phyloP scores from a whole-genome alignment of 2,329 filamentous ascomycete species.

The Nothomitra cinnamomea region DNA sequence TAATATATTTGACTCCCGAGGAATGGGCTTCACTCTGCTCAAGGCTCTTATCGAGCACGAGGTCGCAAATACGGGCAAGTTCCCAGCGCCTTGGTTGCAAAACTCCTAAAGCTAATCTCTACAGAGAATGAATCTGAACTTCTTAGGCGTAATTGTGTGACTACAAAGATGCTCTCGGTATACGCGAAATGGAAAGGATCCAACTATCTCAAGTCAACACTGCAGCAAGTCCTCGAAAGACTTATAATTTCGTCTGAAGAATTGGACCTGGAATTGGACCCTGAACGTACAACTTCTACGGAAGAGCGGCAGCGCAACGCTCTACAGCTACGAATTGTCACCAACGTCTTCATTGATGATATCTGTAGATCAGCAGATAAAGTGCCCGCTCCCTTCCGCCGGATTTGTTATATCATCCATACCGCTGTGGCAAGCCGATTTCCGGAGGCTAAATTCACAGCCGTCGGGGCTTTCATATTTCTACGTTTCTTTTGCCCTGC shows the following conservation, averaged over 20 bases:
- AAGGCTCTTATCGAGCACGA: conserved; percentile 53
- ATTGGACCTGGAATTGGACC: conserved; percentile 50
- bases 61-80: conserved; percentile 44
- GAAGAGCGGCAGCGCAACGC: conserved; percentile 52
- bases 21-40: conserved; percentile 43
- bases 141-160: conserved; percentile 48
- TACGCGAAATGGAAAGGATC: conserved; percentile 57
- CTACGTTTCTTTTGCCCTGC: conserved; percentile 56
- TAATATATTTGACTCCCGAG: conserved; percentile 52
- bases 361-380: conserved; percentile 45
- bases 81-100: not conserved
- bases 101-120: conserved; percentile 3
- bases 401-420: conserved; percentile 52
- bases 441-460: conserved; percentile 53
- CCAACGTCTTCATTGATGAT: conserved; percentile 54
- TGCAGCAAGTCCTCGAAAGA: conserved; percentile 49
- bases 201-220: conserved; percentile 42
- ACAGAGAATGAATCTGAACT: conserved; percentile 50
- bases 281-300: conserved; percentile 38
- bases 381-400: conserved; percentile 47
- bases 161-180: conserved; percentile 55
- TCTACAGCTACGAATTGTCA: conserved; percentile 46
- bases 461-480: conserved; percentile 55
- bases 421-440: conserved; percentile 45
- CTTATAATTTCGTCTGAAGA: conserved; percentile 50